Evolutionary conservation across 2,329 filamentous ascomycete species (phyloP).

Genomic region (Bimuria novae-zelandiae): DNA sequence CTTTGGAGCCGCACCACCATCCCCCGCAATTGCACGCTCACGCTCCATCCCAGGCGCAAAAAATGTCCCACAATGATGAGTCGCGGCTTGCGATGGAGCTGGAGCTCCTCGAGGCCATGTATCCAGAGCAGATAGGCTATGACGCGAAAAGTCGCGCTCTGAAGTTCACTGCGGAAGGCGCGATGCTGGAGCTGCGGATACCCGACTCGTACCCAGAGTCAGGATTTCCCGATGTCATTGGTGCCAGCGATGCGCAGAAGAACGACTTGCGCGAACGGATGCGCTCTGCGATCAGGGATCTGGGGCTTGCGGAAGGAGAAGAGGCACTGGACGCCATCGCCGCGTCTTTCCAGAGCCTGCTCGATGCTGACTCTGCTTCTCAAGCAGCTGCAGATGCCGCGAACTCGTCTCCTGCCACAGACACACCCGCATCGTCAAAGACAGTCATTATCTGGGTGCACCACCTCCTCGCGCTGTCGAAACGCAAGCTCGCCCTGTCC

Average conservation of each 20-base stretch:
- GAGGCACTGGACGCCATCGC: slow-evolving; percentile 51
- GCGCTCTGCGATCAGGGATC: slow-evolving; percentile 31
- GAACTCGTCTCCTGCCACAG: background rate
- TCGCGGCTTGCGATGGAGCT: slow-evolving; percentile 36
- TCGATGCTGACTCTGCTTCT: slow-evolving; percentile 10
- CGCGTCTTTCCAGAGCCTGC: slow-evolving; percentile 42
- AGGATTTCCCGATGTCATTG: slow-evolving; percentile 46
- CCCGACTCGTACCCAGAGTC: slow-evolving; percentile 46
- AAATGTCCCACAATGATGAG: background rate
- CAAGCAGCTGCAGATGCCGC: background rate
- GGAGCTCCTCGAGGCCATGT: slow-evolving; percentile 51
- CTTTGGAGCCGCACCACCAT: background rate
- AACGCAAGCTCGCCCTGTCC: slow-evolving; percentile 51
- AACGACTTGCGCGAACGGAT: slow-evolving; percentile 44
- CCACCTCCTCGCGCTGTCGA: slow-evolving; percentile 52
- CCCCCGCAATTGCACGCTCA: background rate
- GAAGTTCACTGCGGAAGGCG: slow-evolving; percentile 35
- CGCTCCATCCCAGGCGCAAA: background rate
- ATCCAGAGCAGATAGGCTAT: slow-evolving; percentile 48
- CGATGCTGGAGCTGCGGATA: slow-evolving; percentile 44
- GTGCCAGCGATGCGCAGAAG: slow-evolving; percentile 41
- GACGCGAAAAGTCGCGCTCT: slow-evolving; percentile 43
- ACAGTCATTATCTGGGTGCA: slow-evolving; percentile 54
- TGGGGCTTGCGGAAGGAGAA: slow-evolving; percentile 43
- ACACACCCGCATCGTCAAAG: slow-evolving; percentile 19